Evolutionary conservation across 2,329 filamentous ascomycete genomes (phyloP).

Genomic region (Cordyceps farinosa): DNA sequence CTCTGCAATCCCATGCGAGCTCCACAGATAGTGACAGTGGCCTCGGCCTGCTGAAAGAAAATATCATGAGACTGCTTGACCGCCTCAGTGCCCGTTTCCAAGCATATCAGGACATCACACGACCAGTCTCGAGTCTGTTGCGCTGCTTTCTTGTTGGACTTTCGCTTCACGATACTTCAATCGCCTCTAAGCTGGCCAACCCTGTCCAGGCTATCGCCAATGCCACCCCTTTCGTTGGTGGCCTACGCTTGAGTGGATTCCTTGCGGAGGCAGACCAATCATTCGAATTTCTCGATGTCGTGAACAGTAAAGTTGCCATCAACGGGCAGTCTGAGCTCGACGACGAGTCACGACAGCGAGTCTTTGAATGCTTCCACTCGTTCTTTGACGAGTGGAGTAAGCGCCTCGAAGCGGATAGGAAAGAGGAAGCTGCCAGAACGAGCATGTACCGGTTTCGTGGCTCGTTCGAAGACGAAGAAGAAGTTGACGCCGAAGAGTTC

Average conservation of each 20-base stretch:
- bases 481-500: conserved; percentile 70
- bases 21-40: conserved; percentile 31
- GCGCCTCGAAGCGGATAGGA: conserved; percentile 71
- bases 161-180: conserved; percentile 50
- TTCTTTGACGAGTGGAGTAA: conserved; percentile 80
- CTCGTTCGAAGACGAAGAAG: conserved; percentile 70
- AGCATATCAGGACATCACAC: conserved; percentile 80
- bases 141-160: conserved; percentile 75
- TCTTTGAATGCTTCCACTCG: conserved; percentile 65
- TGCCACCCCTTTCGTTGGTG: conserved; percentile 56
- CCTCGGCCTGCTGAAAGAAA: conserved; percentile 49
- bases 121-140: conserved; percentile 74
- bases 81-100: conserved; percentile 68
- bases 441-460: conserved; percentile 84
- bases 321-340: conserved; percentile 45
- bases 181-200: conserved; percentile 40
- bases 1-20: conserved; percentile 27
- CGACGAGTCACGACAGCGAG: conserved; percentile 43
- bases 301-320: conserved; percentile 41
- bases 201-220: conserved; percentile 38
- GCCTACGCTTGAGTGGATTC: conserved; percentile 23
- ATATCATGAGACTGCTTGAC: conserved; percentile 64
- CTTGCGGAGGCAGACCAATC: conserved; percentile 26
- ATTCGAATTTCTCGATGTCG: conserved; percentile 50
- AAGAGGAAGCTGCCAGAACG: conserved; percentile 66